phyloP scores from a whole-genome alignment of 1,284 basidiomycete genomes.

The Xerocomus tenax region DNA sequence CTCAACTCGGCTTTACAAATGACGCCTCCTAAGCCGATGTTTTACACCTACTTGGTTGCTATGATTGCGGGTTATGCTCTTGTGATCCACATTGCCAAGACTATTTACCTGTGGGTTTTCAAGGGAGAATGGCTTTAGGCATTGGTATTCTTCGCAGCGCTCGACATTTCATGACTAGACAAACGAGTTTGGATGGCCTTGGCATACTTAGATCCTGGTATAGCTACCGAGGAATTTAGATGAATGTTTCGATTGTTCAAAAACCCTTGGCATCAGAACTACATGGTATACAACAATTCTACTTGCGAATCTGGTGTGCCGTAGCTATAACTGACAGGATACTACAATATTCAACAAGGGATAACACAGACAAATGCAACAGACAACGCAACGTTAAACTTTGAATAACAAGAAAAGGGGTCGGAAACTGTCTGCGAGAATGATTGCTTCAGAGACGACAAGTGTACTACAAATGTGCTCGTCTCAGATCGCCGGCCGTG shows the following conservation, averaged over 20 bases:
- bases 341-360: too few species aligned
- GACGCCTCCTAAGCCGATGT: conserved; percentile 28
- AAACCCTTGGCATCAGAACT: neutral
- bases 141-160: neutral
- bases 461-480: too few species aligned
- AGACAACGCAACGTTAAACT: too few species aligned
- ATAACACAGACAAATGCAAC: too few species aligned
- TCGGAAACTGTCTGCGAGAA: too few species aligned
- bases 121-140: conserved; percentile 27
- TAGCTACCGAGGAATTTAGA: neutral
- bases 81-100: conserved; percentile 24
- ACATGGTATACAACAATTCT: too few species aligned
- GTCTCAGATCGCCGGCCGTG: too few species aligned
- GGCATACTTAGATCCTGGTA: neutral
- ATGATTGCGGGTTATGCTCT: conserved; percentile 22
- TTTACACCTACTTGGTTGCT: conserved; percentile 24
- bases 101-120: conserved; percentile 23
- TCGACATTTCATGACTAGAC: neutral
- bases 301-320: too few species aligned
- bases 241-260: neutral
- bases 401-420: too few species aligned
- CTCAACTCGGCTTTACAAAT: conserved; percentile 25
- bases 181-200: neutral
- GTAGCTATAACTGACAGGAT: too few species aligned
- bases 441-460: too few species aligned